phyloP scores from a whole-genome alignment of 768 basidiomycete species.

The Mycena filopes region DNA sequence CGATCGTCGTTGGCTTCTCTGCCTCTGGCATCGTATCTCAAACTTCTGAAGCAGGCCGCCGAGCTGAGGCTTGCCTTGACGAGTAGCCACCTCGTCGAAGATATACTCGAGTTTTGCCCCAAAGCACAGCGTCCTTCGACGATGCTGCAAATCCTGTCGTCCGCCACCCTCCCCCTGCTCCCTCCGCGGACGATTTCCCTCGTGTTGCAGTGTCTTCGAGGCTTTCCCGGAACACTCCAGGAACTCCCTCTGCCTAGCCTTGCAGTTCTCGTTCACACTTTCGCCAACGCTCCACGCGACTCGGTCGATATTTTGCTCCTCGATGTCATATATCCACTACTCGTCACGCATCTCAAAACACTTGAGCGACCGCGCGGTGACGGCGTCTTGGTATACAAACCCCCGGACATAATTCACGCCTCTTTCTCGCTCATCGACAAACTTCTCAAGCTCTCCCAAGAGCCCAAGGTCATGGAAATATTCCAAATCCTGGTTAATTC shows the following conservation, averaged over 20 bases:
- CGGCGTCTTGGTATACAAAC: slow-evolving; percentile 47
- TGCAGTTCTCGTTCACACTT: slow-evolving; percentile 31
- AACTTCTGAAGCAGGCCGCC: slow-evolving; percentile 25
- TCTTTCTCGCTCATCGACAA: slow-evolving; percentile 57
- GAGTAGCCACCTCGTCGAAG: slow-evolving; percentile 37
- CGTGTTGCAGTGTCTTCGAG: slow-evolving; percentile 32
- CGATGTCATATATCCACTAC: slow-evolving; percentile 42
- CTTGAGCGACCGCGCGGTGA: slow-evolving; percentile 41
- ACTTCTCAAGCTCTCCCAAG: slow-evolving; percentile 48
- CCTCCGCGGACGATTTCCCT: slow-evolving; percentile 25
- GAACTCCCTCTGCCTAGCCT: slow-evolving; percentile 17
- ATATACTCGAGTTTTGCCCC: slow-evolving; percentile 36
- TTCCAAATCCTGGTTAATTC: slow-evolving; percentile 60
- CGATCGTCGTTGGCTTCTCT: slow-evolving; percentile 20
- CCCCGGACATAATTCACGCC: slow-evolving; percentile 48
- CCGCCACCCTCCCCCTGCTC: slow-evolving; percentile 24
- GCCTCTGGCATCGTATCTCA: slow-evolving; percentile 18
- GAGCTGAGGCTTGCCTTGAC: slow-evolving; percentile 26
- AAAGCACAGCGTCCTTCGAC: slow-evolving; percentile 1
- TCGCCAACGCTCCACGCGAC: slow-evolving; percentile 29
- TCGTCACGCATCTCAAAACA: slow-evolving; percentile 41
- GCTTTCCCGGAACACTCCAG: slow-evolving; percentile 15
- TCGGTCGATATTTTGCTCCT: slow-evolving; percentile 37
- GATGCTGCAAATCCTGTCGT: slow-evolving; percentile 29
- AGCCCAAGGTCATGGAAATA: slow-evolving; percentile 53